Evolutionary conservation across 108 stramenopile genomes (phyloP), one percentile per base, ranked within the genome.

Genomic region (Cylindrotheca closterium): DNA sequence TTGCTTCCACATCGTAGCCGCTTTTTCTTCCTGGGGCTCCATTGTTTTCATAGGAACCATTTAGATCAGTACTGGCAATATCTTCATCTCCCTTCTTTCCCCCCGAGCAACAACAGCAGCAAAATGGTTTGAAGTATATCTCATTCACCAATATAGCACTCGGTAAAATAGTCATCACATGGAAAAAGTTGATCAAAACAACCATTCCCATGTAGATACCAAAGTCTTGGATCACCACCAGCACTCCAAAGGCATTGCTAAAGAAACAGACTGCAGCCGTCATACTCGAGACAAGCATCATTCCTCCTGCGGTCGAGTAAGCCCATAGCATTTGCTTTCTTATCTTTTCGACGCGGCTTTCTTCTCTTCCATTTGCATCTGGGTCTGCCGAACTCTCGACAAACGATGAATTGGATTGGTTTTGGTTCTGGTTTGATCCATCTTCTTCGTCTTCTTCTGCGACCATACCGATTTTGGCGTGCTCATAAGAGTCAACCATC

Each of bases 141-240:
- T 60, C 59, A 26, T 60, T 60, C n/a, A 60, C 59, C 34, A 60
- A 27, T 23, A 60, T 60, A 5, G 59, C 29, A 46, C 59, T 60
- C 7, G 59, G 59, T 21, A 60, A 23, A 26, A 60, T 60, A 46
- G 59, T 60, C 59, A 60, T 60, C n/a, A 60, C 59, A 60, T 60
- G 59, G 21, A 60, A 7, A 23, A 45, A 60, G 31, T 60, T 60
- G 5, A 24, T 47, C 12, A 60, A 25, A 12, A 60, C 59, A 8
- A 60, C 59, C 59, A 60, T 60, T 22, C 59, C 59, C 59, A 60
- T 60, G 22, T 46, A 60, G 31, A 60, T 60, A 28, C 59, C 59
- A 47, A 60, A 60, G 17, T 60, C 42, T 47, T 60, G 59, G 3
- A 60, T 27, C 3, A 47, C 45, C 8, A 32, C 21, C 7, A 60